phyloP scores from a whole-genome alignment of 2,329 filamentous ascomycete genomes.

The Scopulariopsis brevicaulis region DNA sequence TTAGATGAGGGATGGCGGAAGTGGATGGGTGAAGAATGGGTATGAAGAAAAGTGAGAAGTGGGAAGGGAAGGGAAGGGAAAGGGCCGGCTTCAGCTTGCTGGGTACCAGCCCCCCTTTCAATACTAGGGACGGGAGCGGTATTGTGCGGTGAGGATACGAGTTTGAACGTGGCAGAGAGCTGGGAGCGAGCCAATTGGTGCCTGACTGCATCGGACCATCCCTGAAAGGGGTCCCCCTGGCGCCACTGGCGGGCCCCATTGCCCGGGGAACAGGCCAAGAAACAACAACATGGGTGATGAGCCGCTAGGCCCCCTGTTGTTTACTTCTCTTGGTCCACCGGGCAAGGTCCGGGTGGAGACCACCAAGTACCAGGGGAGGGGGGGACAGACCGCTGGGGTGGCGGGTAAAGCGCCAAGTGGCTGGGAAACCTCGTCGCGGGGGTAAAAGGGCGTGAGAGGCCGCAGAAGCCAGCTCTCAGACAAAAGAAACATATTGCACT shows the following conservation, averaged over 20 bases:
- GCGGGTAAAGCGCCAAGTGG: not conserved
- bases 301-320: not conserved
- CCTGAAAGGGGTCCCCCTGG: slow-evolving; percentile 4
- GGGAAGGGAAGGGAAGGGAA: slow-evolving; percentile 4
- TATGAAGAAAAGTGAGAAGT: slow-evolving; percentile 8
- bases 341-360: not conserved
- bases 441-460: not conserved
- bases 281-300: not conserved
- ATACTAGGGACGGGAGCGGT: not conserved
- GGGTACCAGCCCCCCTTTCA: slow-evolving; percentile 6
- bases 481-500: slow-evolving; percentile 17
- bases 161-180: slow-evolving; percentile 1
- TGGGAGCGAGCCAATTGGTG: slow-evolving; percentile 4
- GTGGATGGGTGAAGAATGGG: not conserved
- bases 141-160: slow-evolving; percentile 3
- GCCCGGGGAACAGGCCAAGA: not conserved
- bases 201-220: slow-evolving; percentile 4
- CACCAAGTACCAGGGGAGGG: not conserved
- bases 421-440: not conserved
- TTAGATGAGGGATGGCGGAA: slow-evolving; percentile 8
- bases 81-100: not conserved
- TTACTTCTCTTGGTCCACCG: not conserved
- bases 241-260: slow-evolving; percentile 4
- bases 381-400: not conserved
- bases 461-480: not conserved